Evolutionary conservation across 2,329 filamentous ascomycete genomes (phyloP).

Genomic region (Orbilia javanica): DNA sequence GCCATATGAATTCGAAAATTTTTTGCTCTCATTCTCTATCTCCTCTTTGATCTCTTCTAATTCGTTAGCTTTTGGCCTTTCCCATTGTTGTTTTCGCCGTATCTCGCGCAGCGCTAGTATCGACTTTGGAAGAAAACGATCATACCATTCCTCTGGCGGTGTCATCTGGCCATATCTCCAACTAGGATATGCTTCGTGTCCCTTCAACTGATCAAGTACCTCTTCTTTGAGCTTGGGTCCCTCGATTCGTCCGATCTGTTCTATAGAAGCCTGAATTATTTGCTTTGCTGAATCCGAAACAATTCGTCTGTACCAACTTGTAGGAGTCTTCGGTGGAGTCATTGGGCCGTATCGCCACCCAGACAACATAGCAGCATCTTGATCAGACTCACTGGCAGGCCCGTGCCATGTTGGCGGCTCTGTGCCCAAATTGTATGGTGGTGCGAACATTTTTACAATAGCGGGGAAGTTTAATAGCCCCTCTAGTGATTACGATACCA

Average conservation of each 20-base stretch:
- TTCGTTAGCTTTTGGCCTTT: not conserved
- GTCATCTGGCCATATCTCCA: not conserved
- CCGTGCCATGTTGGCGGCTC: not conserved
- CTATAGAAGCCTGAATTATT: not conserved
- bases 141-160: constrained; percentile 19
- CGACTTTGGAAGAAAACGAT: constrained; percentile 32
- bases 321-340: not conserved
- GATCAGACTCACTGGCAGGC: not conserved
- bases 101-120: no score
- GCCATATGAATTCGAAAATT: constrained; percentile 5
- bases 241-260: not conserved
- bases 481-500: not conserved
- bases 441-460: not conserved
- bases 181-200: not conserved
- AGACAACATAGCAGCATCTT: not conserved
- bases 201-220: not conserved
- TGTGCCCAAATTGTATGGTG: not conserved
- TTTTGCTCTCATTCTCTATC: not conserved
- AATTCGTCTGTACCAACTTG: constrained; percentile 23
- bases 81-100: not conserved
- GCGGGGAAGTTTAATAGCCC: not conserved
- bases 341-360: not conserved
- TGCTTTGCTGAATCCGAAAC: constrained; percentile 10
- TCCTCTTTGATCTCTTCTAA: not conserved
- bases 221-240: not conserved